These are phyloP conservation scores for Daucus carota DNA, from an alignment of 129 eudicot species.

Conservation along the genomic window DH1_v3.0 NC_030384.2:43257501-43258000, in stretches of 20 bases:
- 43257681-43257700: neutral
- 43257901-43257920: neutral
- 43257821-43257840: too few species aligned
- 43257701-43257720: slow-evolving; percentile 1
- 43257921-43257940: neutral
- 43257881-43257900: neutral
- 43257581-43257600: too few species aligned
- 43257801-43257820: neutral
- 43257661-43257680: neutral
- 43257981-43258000: neutral
- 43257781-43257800: too few species aligned
- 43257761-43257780: neutral
- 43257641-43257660: neutral
- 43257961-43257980: neutral
- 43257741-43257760: neutral
- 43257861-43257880: neutral
- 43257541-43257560: neutral
- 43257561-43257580: slow-evolving; percentile 10
- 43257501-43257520: neutral
- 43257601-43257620: neutral
- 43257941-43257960: neutral
- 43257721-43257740: neutral
- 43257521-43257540: neutral
- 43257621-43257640: neutral
- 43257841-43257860: neutral